These are phyloP conservation scores for Wallacemonas sp. DNA, from an alignment of 208 protist species.

Conservation along the genomic window DNA sequence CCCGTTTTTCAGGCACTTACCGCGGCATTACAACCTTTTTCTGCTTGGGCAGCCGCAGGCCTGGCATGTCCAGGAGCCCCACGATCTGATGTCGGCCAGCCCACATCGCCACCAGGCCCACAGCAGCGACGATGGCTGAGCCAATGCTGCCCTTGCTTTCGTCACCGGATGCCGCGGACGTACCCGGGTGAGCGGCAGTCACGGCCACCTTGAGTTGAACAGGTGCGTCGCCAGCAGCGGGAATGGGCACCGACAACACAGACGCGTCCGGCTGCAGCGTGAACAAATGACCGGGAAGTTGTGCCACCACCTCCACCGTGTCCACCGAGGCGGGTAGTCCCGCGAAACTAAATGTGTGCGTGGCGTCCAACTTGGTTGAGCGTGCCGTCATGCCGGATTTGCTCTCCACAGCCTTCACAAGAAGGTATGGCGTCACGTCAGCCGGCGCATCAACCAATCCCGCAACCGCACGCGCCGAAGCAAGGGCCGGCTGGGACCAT, in stretches of 20 bases:
- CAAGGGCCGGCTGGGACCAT: not conserved
- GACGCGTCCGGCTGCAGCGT: constrained; percentile 30
- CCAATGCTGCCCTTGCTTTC: constrained; percentile 18
- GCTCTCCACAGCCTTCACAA: constrained; percentile 60
- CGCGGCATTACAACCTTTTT: constrained; percentile 28
- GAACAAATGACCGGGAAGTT: constrained; percentile 41
- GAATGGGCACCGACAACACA: constrained; percentile 27
- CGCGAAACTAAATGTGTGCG: constrained; percentile 61
- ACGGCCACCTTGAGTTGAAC: constrained; percentile 40
- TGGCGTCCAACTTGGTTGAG: constrained; percentile 45
- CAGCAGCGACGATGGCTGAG: constrained; percentile 21
- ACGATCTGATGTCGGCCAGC: constrained; percentile 33
- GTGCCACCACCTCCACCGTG: constrained; percentile 42
- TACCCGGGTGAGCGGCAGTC: constrained; percentile 1
- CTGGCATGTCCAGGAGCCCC: constrained; percentile 27
- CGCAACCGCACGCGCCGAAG: constrained; percentile 19
- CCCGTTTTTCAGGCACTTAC: too few relatives aligned
- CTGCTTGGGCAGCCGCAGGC: constrained; percentile 39
- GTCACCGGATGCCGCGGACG: not conserved
- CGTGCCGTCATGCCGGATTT: constrained; percentile 51
- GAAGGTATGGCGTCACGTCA: constrained; percentile 42
- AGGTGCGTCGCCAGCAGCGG: constrained; percentile 4
- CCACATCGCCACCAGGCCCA: constrained; percentile 25
- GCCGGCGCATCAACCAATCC: constrained; percentile 48
- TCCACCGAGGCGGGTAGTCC: constrained; percentile 34